Evolutionary conservation across 1,284 basidiomycete genomes (phyloP), one percentile per base, ranked within the genome.

Genomic region (Cutaneotrichosporon sp.): DNA sequence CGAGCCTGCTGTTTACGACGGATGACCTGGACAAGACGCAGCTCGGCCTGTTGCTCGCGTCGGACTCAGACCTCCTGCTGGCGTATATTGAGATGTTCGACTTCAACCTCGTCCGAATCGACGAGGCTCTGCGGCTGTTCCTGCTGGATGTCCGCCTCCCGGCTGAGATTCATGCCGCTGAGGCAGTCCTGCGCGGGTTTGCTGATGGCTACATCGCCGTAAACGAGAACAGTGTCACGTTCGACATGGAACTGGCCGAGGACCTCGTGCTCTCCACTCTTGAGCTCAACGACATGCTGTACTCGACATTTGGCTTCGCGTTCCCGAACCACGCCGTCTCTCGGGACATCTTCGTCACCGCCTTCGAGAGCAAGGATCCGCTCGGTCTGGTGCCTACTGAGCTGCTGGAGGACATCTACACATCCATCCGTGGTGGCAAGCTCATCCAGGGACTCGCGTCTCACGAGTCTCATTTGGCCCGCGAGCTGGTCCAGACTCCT

Each of bases 61-160:
- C 87, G 38, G 89, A 90, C 62, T 88, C 89, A 71, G 81, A 85
- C 32, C 86, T 93, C 31, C 82, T 97, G 61, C 89, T 88, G 71
- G 86, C 89, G 9, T 99, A 90, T 78, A 83, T 98, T 60, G 91
- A 92, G 72, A 87, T 86, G 63, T 97, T 98, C 81, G 88, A 90
- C 18, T 90, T 97, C 73, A 82, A 84, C 0, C 89, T 90, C 2
- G 83, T 97, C 51, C 85, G 90, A 65, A 87, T 98, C 68, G 94
- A 98, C 81, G 88, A 89, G 64, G 92, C 94, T 5, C 82, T 99
- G 62, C 87, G 97, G 47, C 86, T 90, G 57, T 93, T 98, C 81
- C 81, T 98, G 62, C 86, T 93, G 72, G 88, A 92, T 26, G 77
- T 98, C 60, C 85, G 90, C 72, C 78, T 92, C 42, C 88, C 91